These are phyloP conservation scores for Mallotus nudiflorus DNA, from an alignment of 345 rosid genomes.

Conservation along the genomic window DNA sequence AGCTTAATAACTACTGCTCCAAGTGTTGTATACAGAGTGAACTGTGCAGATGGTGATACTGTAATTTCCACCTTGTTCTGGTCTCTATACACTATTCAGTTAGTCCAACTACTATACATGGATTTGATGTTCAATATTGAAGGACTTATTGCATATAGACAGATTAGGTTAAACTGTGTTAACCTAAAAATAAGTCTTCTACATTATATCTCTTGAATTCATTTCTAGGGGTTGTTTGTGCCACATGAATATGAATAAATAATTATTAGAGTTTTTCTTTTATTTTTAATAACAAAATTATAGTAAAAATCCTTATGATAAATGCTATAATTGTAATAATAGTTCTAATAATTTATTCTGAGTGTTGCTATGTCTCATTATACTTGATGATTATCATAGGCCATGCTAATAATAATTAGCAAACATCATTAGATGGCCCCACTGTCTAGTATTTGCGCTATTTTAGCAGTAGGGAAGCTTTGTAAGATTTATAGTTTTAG, in stretches of 20 bases:
- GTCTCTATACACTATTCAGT: neutral
- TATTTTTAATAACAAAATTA: neutral
- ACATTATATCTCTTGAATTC: neutral
- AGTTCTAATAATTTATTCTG: neutral
- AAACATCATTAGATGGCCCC: too few species aligned
- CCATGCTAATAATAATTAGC: neutral
- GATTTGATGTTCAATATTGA: slow-evolving; percentile 4
- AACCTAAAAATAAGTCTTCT: neutral
- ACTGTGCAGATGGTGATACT: slow-evolving; percentile 66
- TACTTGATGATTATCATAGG: neutral
- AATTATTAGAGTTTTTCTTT: neutral
- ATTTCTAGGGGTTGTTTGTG: neutral
- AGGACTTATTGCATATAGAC: neutral
- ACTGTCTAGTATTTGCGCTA: neutral
- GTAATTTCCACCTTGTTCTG: slow-evolving; percentile 58
- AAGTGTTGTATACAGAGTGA: slow-evolving; percentile 94
- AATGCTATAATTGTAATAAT: neutral
- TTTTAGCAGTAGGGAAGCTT: neutral
- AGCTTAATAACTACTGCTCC: slow-evolving; percentile 98
- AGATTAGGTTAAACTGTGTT: neutral
- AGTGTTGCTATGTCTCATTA: neutral
- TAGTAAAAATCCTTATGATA: neutral
- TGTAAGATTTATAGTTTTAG: neutral
- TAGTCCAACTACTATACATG: slow-evolving; percentile 4
- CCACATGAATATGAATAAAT: neutral